phyloP scores from a whole-genome alignment of 768 basidiomycete genomes.

The Pulveroboletus sp. region DNA sequence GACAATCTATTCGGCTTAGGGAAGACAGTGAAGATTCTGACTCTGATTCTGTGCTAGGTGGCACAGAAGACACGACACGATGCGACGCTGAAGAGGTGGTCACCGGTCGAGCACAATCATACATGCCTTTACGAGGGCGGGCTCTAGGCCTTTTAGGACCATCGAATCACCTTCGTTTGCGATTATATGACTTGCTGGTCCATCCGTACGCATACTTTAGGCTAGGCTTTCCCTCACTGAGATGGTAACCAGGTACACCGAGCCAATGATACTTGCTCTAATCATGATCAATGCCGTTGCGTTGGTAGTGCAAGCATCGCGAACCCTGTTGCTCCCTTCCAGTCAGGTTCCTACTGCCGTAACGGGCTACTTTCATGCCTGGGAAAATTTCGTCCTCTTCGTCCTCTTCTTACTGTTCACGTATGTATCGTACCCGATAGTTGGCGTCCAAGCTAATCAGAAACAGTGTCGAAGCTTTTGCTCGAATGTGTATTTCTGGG shows the following conservation, averaged over 20 bases:
- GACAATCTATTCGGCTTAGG: slow-evolving; percentile 51
- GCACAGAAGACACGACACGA: slow-evolving; percentile 35
- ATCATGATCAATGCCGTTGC: slow-evolving; percentile 83
- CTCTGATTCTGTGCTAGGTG: slow-evolving; percentile 29
- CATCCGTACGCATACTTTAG: slow-evolving; percentile 52
- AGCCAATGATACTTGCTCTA: slow-evolving; percentile 75
- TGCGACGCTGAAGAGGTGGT: slow-evolving; percentile 21
- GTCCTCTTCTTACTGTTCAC: slow-evolving; percentile 81
- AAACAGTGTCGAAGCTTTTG: slow-evolving; percentile 74
- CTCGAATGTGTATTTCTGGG: slow-evolving; percentile 86
- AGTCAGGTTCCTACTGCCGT: slow-evolving; percentile 40
- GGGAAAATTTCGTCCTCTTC: slow-evolving; percentile 90
- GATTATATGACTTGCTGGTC: slow-evolving; percentile 64
- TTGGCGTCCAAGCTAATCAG: background rate
- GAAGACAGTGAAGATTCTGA: slow-evolving; percentile 41
- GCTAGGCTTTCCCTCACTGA: slow-evolving; percentile 1
- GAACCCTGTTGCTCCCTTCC: slow-evolving; percentile 49
- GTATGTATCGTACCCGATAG: slow-evolving; percentile 39
- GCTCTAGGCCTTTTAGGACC: slow-evolving; percentile 77
- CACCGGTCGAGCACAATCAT: slow-evolving; percentile 40
- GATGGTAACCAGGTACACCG: slow-evolving; percentile 61
- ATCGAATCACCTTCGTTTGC: slow-evolving; percentile 55
- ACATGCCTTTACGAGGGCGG: slow-evolving; percentile 61
- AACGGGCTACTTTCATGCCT: slow-evolving; percentile 75
- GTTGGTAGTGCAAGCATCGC: slow-evolving; percentile 74